Percentiles rank a stretch among this genome's conserved stretches.
These are phyloP conservation scores for Eucalyptus fibrosa DNA, from an alignment of 345 rosid species.

Conservation along the genomic window DNA sequence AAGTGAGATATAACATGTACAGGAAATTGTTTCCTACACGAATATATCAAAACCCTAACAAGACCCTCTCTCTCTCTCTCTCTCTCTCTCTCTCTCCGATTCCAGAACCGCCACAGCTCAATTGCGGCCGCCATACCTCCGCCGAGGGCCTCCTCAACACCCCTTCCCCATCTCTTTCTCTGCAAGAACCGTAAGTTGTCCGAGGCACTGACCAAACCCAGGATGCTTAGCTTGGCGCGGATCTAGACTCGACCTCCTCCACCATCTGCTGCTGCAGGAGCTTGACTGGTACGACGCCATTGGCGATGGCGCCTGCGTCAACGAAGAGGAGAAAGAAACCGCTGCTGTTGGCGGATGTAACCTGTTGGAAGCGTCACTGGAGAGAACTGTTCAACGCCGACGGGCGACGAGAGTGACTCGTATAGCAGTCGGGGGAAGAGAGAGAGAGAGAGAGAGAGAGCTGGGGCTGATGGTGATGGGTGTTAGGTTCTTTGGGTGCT, in stretches of 20 bases:
- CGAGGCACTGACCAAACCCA: not conserved
- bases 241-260: not conserved
- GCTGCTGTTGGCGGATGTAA: too few species aligned
- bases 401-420: too few species aligned
- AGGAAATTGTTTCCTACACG: not conserved
- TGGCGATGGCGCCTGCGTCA: too few species aligned
- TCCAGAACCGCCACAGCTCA: not conserved
- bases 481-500: too few species aligned
- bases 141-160: not conserved
- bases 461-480: too few species aligned
- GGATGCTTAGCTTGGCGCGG: not conserved
- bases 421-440: too few species aligned
- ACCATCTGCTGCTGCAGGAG: not conserved
- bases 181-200: not conserved
- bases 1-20: not conserved
- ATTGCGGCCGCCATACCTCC: not conserved
- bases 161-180: not conserved
- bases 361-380: too few species aligned
- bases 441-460: too few species aligned
- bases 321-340: too few species aligned
- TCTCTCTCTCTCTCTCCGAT: not conserved
- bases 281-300: not conserved
- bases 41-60: not conserved
- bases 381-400: too few species aligned
- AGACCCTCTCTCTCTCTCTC: not conserved